These are phyloP conservation scores for Cutaneotrichosporon sp. DNA, from an alignment of 1,284 basidiomycete species.

Conservation along the genomic window DNA sequence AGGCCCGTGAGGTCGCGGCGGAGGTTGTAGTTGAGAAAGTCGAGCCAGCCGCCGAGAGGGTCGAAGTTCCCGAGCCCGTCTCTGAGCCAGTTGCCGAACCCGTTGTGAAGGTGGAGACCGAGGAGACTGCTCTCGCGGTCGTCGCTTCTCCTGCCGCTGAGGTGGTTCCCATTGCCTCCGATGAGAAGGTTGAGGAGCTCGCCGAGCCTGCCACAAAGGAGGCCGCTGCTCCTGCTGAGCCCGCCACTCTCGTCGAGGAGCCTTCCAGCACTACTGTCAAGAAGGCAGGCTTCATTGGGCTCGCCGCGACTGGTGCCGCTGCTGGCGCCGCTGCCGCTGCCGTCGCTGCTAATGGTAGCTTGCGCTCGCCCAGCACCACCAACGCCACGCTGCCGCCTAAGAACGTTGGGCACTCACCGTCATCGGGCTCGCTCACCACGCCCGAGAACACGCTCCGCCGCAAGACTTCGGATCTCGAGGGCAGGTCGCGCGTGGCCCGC, in stretches of 20 bases:
- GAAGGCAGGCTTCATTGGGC: background rate
- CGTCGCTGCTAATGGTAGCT: background rate
- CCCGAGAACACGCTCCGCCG: background rate
- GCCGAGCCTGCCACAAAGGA: background rate
- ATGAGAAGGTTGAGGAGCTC: background rate
- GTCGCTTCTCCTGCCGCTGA: background rate
- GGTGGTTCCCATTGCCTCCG: background rate
- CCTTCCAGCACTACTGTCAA: constrained; percentile 1
- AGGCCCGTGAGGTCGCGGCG: background rate
- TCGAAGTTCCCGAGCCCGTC: too few relatives aligned
- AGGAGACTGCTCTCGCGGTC: background rate
- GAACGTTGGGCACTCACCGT: background rate
- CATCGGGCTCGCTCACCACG: background rate
- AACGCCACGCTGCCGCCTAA: background rate
- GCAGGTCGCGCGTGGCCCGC: constrained; percentile 7
- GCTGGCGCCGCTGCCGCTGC: background rate
- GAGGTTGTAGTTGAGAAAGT: background rate
- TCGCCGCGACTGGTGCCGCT: background rate
- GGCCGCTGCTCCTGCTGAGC: background rate
- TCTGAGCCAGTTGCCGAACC: background rate
- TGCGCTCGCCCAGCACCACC: too few relatives aligned
- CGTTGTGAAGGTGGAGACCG: background rate
- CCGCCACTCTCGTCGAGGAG: background rate
- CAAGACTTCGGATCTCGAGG: constrained; percentile 2
- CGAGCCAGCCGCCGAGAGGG: too few relatives aligned